A percentile compares a stretch with the other conserved stretches of the same genome.
These are phyloP conservation scores for Mucor piriformis DNA, from an alignment of 371 early-diverging fungal genomes.

Conservation along the genomic window DNA sequence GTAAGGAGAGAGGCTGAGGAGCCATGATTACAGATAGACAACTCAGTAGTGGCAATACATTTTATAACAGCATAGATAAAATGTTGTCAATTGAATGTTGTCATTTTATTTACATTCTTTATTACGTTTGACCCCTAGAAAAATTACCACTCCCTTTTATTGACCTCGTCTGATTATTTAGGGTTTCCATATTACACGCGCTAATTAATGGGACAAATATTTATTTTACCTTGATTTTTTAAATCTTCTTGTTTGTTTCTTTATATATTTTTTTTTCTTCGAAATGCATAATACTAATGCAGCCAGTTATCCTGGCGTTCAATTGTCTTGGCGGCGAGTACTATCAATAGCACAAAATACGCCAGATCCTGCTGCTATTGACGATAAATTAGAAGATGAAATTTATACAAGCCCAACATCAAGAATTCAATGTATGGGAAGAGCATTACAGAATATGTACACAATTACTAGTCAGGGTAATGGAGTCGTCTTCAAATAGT, in stretches of 20 bases:
- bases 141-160: not conserved
- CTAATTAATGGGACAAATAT: not conserved
- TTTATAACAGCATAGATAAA: not conserved
- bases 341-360: conserved; percentile 16
- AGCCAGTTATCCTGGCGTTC: conserved; percentile 13
- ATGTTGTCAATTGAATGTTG: conserved; percentile 1
- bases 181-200: not conserved
- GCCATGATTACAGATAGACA: too few relatives aligned
- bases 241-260: conserved; percentile 1
- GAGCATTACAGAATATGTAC: conserved; percentile 20
- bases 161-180: not conserved
- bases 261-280: not conserved
- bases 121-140: not conserved
- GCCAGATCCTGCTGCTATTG: conserved; percentile 6
- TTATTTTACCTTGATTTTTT: not conserved
- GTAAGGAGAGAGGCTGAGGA: too few relatives aligned
- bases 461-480: conserved; percentile 19
- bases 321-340: conserved; percentile 10
- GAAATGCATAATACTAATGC: not conserved
- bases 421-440: conserved; percentile 8
- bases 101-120: conserved; percentile 1
- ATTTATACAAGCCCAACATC: not conserved
- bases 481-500: not conserved
- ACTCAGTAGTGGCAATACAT: not conserved
- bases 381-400: not conserved